These are phyloP conservation scores for Penicillium daleae DNA, from an alignment of 495 filamentous ascomycete genomes.

Conservation along the genomic window DNA sequence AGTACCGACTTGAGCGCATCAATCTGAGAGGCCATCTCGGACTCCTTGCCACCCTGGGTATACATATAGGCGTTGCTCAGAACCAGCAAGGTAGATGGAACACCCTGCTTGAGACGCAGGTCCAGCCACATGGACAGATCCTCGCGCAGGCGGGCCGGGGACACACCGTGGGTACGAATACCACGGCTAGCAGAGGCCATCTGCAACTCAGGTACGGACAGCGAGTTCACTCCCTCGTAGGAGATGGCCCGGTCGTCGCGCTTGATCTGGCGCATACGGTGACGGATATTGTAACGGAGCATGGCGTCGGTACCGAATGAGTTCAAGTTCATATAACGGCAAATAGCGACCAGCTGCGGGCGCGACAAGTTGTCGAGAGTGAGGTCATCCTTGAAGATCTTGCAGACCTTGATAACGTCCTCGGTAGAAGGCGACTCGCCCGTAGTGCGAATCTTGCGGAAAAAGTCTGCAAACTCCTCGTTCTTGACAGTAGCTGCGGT, in stretches of 20 bases:
- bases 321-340: conserved; percentile 97
- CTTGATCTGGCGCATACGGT: conserved; percentile 99
- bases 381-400: conserved; percentile 98
- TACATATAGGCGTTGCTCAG: conserved; percentile 98
- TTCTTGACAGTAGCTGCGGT: conserved; percentile 83
- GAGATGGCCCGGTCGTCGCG: conserved; percentile 93
- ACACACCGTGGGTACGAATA: conserved; percentile 88
- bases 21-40: conserved; percentile 86
- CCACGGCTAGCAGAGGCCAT: conserved; percentile 87
- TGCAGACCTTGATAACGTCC: conserved; percentile 98
- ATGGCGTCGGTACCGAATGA: conserved; percentile 95
- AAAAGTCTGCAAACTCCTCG: conserved; percentile 97
- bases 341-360: conserved; percentile 95
- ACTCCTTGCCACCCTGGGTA: conserved; percentile 78
- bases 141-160: conserved; percentile 82
- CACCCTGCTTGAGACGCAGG: conserved; percentile 85
- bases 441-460: conserved; percentile 91
- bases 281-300: conserved; percentile 96
- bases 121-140: conserved; percentile 96
- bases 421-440: conserved; percentile 84
- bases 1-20: conserved; percentile 91
- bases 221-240: conserved; percentile 90
- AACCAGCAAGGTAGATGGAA: conserved; percentile 93
- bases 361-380: conserved; percentile 96
- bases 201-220: conserved; percentile 93